Conservation (phyloP, 495 filamentous ascomycete genomes). For the Hyaloscypha bicolor region DNA sequence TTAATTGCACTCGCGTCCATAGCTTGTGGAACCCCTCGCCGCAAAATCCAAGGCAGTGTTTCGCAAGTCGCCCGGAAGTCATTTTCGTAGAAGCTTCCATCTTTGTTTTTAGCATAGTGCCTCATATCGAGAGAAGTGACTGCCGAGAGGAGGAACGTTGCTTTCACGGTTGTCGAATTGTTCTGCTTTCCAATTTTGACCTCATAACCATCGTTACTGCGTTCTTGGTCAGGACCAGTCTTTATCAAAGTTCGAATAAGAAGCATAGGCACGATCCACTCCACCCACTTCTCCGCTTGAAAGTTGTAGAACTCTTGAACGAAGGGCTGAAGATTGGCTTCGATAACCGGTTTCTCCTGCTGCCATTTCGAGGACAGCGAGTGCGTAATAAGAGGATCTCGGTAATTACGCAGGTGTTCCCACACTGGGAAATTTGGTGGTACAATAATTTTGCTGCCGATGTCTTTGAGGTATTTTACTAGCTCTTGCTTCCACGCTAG, state of each 20-base stretch:
- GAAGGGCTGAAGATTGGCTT: background rate
- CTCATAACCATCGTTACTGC: background rate
- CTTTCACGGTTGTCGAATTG: background rate
- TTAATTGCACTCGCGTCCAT: no score
- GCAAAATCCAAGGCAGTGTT: no score
- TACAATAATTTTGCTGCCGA: background rate
- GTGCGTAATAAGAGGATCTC: background rate
- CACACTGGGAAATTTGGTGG: background rate
- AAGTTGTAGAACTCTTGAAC: background rate
- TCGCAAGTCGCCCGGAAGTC: no score
- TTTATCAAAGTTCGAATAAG: background rate
- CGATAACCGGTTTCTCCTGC: background rate
- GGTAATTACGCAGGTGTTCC: background rate
- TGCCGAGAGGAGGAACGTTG: background rate
- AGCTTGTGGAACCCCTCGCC: no score
- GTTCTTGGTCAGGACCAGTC: background rate
- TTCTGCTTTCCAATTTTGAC: background rate
- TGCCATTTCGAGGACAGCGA: background rate
- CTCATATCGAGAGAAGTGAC: no score
- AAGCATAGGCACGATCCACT: background rate
- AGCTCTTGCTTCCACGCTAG: background rate
- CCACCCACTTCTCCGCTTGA: background rate
- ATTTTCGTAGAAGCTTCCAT: no score
- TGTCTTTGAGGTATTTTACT: background rate
- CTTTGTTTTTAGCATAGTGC: no score